Percentiles rank a stretch among this genome's conserved stretches.
These are phyloP conservation scores for Diplodia intermedia DNA, from an alignment of 2,329 filamentous ascomycete genomes.

Conservation along the genomic window DNA sequence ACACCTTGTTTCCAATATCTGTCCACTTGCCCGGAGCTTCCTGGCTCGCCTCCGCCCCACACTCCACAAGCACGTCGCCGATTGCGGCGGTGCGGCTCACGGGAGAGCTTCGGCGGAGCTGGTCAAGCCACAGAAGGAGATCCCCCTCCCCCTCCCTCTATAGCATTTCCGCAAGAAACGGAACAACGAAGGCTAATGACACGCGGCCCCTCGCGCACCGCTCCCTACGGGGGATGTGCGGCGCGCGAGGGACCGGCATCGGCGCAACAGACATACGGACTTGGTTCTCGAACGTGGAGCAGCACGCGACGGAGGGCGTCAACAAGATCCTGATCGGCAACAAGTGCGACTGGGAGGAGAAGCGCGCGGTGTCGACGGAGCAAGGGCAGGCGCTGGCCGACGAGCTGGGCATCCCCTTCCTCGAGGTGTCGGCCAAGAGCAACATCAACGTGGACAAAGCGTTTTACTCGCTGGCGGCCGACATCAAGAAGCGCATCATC, in stretches of 20 bases:
- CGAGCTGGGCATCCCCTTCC: slow-evolving; percentile 96
- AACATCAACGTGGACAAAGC: slow-evolving; percentile 99
- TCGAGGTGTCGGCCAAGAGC: slow-evolving; percentile 97
- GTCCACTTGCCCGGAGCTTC: slow-evolving; percentile 5
- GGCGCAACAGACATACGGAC: slow-evolving; percentile 85
- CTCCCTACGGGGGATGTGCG: background rate
- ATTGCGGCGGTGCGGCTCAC: slow-evolving; percentile 28
- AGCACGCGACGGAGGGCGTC: slow-evolving; percentile 97
- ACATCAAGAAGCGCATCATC: slow-evolving; percentile 98
- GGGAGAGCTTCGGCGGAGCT: slow-evolving; percentile 26
- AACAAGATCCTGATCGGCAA: slow-evolving; percentile 99
- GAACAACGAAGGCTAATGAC: slow-evolving; percentile 10
- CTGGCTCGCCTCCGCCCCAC: slow-evolving; percentile 20
- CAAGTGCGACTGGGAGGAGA: slow-evolving; percentile 99
- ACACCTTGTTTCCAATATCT: slow-evolving; percentile 1
- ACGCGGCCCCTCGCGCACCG: slow-evolving; percentile 3
- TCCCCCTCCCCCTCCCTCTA: background rate
- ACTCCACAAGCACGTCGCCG: slow-evolving; percentile 33
- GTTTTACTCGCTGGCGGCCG: slow-evolving; percentile 91
- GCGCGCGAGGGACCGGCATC: slow-evolving; percentile 1
- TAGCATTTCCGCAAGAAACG: background rate
- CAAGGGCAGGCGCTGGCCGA: slow-evolving; percentile 92
- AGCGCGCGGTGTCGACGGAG: slow-evolving; percentile 91
- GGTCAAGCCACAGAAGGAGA: slow-evolving; percentile 4
- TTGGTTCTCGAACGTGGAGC: slow-evolving; percentile 99